Evolutionary conservation across 164 flowering plant species (phyloP).

Genomic region (Tinospora cordifolia): DNA sequence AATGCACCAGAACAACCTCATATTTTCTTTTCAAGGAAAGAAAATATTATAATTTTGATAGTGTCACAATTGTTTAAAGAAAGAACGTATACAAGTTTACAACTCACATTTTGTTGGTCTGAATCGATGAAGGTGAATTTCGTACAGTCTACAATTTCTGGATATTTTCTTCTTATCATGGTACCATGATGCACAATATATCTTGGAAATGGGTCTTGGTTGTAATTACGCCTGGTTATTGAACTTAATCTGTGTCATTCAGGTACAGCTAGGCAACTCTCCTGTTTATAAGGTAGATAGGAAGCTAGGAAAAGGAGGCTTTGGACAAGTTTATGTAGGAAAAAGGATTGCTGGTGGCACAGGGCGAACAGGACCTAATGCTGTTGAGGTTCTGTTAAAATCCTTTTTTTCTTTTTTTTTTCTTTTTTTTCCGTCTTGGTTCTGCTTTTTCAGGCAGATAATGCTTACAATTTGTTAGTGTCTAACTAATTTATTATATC

Average conservation of each 20-base stretch:
- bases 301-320: constrained; percentile 60
- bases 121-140: neutral
- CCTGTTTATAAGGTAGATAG: constrained; percentile 43
- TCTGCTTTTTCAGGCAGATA: neutral
- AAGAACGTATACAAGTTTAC: no score
- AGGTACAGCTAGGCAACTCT: constrained; percentile 49
- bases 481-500: neutral
- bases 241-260: constrained; percentile 6
- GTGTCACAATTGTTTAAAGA: neutral
- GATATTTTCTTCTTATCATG: neutral
- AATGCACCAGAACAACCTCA: neutral
- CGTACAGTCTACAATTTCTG: neutral
- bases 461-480: neutral
- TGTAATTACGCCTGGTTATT: neutral
- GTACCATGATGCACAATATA: neutral
- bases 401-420: neutral
- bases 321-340: constrained; percentile 59
- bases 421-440: neutral
- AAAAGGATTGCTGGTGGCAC: constrained; percentile 36
- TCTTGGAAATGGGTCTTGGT: neutral
- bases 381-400: constrained; percentile 30
- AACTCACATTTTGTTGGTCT: no score
- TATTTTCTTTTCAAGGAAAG: neutral
- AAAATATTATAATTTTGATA: neutral
- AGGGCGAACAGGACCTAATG: constrained; percentile 37